Evolutionary conservation across 202 grass and related monocot species (phyloP).

Genomic region (Tripidium arundinaceum): DNA sequence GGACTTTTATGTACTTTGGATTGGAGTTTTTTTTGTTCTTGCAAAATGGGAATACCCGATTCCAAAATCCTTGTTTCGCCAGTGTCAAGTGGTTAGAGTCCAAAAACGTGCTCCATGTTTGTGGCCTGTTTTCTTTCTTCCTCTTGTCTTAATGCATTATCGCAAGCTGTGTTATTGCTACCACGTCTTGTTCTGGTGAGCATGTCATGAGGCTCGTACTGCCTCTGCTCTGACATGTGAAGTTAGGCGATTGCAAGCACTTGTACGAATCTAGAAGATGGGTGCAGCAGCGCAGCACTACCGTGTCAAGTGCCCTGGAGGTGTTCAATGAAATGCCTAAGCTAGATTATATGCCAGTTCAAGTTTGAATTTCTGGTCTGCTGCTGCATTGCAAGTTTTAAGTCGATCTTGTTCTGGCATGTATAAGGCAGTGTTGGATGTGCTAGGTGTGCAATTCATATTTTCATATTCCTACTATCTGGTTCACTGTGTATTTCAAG

Average conservation of each 20-base stretch:
- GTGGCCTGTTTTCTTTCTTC: too few relatives aligned
- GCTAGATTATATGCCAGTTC: not conserved
- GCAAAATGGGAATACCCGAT: too few relatives aligned
- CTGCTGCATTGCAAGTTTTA: not conserved
- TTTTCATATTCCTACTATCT: not conserved
- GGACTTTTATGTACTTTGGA: too few relatives aligned
- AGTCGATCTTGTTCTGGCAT: not conserved
- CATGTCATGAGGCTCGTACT: not conserved
- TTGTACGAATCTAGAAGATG: not conserved
- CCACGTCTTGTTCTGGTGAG: too few relatives aligned
- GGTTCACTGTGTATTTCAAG: not conserved
- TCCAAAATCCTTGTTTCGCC: too few relatives aligned
- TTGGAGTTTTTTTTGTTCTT: too few relatives aligned
- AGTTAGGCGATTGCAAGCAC: not conserved
- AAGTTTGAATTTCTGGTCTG: not conserved
- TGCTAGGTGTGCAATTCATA: not conserved
- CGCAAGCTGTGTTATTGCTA: too few relatives aligned
- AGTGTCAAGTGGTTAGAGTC: too few relatives aligned
- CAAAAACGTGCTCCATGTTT: too few relatives aligned
- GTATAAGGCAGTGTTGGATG: not conserved
- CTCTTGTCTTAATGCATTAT: too few relatives aligned
- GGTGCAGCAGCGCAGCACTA: not conserved
- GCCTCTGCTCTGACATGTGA: not conserved
- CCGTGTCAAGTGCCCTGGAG: not conserved
- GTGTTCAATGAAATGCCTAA: slow-evolving; percentile 35